Conservation (phyloP, 116 monocot species). For the Iris pallida region DNA sequence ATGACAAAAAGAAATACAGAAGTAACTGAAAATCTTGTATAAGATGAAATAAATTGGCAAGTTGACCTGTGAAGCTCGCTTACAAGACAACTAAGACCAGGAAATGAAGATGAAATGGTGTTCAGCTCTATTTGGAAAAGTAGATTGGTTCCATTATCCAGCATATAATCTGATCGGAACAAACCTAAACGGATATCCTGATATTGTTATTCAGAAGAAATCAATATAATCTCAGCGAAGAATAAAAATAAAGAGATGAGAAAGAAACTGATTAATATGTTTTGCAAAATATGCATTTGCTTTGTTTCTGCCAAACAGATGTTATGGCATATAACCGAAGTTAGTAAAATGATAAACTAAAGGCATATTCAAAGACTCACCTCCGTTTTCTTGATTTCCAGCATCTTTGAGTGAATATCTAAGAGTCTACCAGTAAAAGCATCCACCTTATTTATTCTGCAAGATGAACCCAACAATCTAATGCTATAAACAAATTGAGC, state of each 20-base stretch:
- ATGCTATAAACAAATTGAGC: slow-evolving; percentile 3
- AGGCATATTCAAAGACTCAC: slow-evolving; percentile 18
- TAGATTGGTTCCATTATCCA: slow-evolving; percentile 61
- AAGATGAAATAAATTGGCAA: too few species aligned
- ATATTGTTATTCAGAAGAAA: slow-evolving; percentile 3
- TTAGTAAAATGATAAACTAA: not conserved
- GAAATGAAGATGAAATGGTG: slow-evolving; percentile 79
- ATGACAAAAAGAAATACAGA: too few species aligned
- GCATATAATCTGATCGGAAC: slow-evolving; percentile 86
- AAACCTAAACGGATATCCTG: slow-evolving; percentile 73
- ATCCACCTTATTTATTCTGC: slow-evolving; percentile 79
- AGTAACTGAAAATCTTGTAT: too few species aligned
- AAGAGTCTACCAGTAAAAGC: slow-evolving; percentile 65
- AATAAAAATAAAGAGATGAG: not conserved
- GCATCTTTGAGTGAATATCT: slow-evolving; percentile 67
- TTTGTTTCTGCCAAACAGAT: not conserved
- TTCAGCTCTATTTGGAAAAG: slow-evolving; percentile 85
- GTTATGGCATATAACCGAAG: not conserved
- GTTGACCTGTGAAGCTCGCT: slow-evolving; percentile 72
- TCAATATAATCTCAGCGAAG: slow-evolving; percentile 3
- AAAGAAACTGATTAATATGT: not conserved
- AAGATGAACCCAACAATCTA: not conserved
- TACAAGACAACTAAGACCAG: slow-evolving; percentile 74
- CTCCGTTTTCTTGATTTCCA: slow-evolving; percentile 62
- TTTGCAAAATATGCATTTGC: not conserved